A percentile compares a stretch with the other conserved stretches of the same genome.
Conservation (phyloP, 805 yeast species). For the Isabelozyma gotoi region DNA sequence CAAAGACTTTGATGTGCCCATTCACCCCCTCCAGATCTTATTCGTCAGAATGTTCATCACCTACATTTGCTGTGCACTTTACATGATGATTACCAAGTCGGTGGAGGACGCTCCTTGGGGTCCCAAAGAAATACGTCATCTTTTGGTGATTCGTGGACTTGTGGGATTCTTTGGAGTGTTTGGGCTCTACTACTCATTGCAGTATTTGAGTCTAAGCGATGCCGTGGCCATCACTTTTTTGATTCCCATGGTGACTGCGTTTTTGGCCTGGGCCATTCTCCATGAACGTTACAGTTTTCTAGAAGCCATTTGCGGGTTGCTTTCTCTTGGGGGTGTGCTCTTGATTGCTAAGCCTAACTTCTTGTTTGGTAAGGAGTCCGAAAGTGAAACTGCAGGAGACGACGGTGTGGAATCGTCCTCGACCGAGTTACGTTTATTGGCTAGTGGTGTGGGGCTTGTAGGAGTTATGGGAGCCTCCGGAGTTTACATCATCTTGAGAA, state of each 20-base stretch:
- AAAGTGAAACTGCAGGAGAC: conserved; percentile 25
- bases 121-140: conserved; percentile 53
- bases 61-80: conserved; percentile 52
- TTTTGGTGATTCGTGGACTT: conserved; percentile 61
- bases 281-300: conserved; percentile 63
- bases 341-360: conserved; percentile 81
- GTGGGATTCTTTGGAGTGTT: conserved; percentile 81
- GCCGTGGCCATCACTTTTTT: conserved; percentile 79
- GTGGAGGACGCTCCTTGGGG: conserved; percentile 71
- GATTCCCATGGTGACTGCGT: conserved; percentile 73
- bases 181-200: conserved; percentile 71
- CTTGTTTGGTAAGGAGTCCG: conserved; percentile 50
- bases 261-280: conserved; percentile 66
- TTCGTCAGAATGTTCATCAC: conserved; percentile 79
- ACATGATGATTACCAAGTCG: conserved; percentile 48
- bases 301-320: conserved; percentile 68
- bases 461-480: conserved; percentile 71
- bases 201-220: conserved; percentile 75
- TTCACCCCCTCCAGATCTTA: conserved; percentile 77
- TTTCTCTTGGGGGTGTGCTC: conserved; percentile 74
- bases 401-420: conserved; percentile 50
- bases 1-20: conserved; percentile 53
- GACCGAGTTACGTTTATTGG: conserved; percentile 56
- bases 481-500: conserved; percentile 70
- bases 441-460: conserved; percentile 59